A percentile compares a stretch with the other conserved stretches of the same genome.
These are phyloP conservation scores for Epichloe sylvatica DNA, from an alignment of 2,329 filamentous ascomycete species.

Conservation along the genomic window DNA sequence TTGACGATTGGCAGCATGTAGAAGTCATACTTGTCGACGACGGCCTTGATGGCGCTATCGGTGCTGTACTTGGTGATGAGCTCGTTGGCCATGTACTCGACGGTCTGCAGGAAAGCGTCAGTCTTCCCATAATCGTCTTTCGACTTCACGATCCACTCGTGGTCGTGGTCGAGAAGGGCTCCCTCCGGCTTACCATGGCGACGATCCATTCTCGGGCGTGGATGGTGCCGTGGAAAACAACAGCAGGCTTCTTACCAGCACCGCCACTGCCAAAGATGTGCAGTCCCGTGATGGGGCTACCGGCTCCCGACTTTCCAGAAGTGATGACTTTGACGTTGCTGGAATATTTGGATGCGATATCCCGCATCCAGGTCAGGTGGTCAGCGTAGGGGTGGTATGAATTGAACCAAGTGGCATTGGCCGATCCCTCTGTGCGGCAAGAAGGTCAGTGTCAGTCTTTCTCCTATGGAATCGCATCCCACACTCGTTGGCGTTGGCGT, in stretches of 20 bases:
- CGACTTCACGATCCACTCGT: too few species aligned
- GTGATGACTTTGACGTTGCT: constrained; percentile 33
- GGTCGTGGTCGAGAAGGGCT: not conserved
- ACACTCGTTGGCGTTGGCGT: not conserved
- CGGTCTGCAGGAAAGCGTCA: constrained; percentile 5
- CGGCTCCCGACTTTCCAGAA: constrained; percentile 32
- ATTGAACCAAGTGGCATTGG: constrained; percentile 33
- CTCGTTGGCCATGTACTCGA: constrained; percentile 39
- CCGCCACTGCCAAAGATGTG: constrained; percentile 37
- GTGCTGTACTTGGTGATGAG: constrained; percentile 32
- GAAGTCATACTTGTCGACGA: constrained; percentile 50
- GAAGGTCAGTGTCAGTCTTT: not conserved
- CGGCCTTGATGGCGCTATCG: constrained; percentile 22
- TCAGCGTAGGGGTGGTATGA: constrained; percentile 38
- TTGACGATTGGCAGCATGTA: constrained; percentile 52
- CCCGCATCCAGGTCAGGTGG: constrained; percentile 34
- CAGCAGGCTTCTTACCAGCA: constrained; percentile 33
- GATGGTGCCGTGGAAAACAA: constrained; percentile 43
- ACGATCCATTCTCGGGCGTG: constrained; percentile 49
- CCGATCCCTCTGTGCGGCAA: constrained; percentile 9
- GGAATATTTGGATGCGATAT: constrained; percentile 28
- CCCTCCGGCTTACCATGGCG: constrained; percentile 28
- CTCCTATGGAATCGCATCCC: not conserved
- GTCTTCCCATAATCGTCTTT: not conserved
- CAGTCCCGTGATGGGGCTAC: constrained; percentile 45